Percentiles rank a stretch among this genome's conserved stretches.
These are phyloP conservation scores for Coemansia sp. DNA, from an alignment of 192 early-diverging fungal species.

Conservation along the genomic window DNA sequence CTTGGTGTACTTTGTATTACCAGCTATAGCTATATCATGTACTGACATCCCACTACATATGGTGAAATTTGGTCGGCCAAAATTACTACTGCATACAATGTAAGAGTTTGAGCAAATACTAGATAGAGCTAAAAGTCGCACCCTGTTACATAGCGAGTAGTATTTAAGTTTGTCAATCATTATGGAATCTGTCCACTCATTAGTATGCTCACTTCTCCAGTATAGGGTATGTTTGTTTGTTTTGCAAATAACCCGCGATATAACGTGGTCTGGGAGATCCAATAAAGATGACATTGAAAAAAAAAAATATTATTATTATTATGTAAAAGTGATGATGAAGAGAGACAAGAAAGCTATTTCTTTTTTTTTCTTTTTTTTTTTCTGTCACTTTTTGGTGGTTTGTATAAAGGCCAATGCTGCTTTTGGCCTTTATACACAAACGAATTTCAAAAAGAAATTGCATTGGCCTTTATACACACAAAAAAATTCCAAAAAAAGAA, in stretches of 20 bases:
- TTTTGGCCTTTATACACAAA: too few relatives aligned
- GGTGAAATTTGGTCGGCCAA: background rate
- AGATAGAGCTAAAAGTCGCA: background rate
- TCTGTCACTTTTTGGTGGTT: too few relatives aligned
- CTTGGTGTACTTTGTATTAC: background rate
- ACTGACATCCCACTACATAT: background rate
- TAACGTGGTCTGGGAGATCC: background rate
- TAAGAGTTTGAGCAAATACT: background rate
- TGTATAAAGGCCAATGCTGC: too few relatives aligned
- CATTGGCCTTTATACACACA: too few relatives aligned
- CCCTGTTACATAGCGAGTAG: background rate
- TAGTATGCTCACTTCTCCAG: background rate
- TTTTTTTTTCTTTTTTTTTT: too few relatives aligned
- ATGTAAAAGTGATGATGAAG: background rate
- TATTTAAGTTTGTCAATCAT: background rate
- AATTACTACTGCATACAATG: background rate
- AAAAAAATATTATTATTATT: too few relatives aligned
- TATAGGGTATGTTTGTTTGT: too few relatives aligned
- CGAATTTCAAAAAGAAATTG: too few relatives aligned
- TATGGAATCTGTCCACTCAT: background rate
- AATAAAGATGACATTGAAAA: background rate
- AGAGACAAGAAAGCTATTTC: background rate
- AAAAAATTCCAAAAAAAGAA: background rate
- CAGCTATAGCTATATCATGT: background rate
- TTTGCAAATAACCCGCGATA: background rate